These are phyloP conservation scores for Prunus yedoensis DNA, from an alignment of 331 rosid genomes.

Conservation along the genomic window DNA sequence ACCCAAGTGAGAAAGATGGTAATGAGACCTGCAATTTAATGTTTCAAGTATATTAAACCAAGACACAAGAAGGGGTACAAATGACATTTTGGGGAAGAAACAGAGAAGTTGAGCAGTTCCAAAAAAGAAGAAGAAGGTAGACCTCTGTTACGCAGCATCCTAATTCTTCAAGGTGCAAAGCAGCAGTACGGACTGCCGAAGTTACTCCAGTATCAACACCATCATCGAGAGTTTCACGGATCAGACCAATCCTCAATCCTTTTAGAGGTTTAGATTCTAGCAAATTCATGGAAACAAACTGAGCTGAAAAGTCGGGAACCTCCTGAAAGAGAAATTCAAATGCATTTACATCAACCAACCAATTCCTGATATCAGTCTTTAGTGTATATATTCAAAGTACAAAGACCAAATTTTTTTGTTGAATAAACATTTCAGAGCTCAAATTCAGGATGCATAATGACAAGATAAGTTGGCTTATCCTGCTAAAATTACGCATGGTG, in stretches of 20 bases:
- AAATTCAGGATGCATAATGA: not conserved
- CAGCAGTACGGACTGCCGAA: constrained; percentile 75
- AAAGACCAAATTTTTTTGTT: not conserved
- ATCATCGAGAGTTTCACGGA: constrained; percentile 75
- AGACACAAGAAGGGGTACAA: not conserved
- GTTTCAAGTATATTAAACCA: constrained; percentile 10
- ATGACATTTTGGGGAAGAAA: not conserved
- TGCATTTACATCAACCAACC: not conserved
- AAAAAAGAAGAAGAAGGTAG: constrained; percentile 1
- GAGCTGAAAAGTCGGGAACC: constrained; percentile 60
- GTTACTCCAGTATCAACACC: constrained; percentile 80
- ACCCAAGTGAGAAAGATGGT: constrained; percentile 95
- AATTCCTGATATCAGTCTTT: not conserved
- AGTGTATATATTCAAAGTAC: not conserved
- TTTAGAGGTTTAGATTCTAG: constrained; percentile 81
- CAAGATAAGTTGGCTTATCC: constrained; percentile 13
- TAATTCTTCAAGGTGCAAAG: constrained; percentile 83
- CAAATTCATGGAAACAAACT: constrained; percentile 41
- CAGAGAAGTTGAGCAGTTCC: constrained; percentile 12
- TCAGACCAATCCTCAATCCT: constrained; percentile 84
- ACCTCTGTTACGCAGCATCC: constrained; percentile 91
- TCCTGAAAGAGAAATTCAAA: constrained; percentile 48
- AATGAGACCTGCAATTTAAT: constrained; percentile 68
- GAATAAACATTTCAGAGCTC: not conserved
- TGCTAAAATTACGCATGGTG: constrained; percentile 1